These are phyloP conservation scores for Metschnikowia henanensis DNA, from an alignment of 805 yeast genomes.

Conservation along the genomic window DNA sequence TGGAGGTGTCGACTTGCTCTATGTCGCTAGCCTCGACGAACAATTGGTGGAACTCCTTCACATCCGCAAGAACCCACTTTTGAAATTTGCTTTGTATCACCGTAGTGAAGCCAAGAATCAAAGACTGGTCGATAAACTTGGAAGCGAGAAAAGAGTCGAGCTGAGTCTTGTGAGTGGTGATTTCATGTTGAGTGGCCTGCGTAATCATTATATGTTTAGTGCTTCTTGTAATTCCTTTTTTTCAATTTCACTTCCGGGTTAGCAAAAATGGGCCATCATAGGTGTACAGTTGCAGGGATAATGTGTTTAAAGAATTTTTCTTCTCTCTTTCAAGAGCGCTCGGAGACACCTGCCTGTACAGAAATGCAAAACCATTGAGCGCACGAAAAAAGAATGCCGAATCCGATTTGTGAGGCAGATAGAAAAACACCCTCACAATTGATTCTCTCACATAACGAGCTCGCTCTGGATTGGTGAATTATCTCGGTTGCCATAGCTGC, in stretches of 20 bases:
- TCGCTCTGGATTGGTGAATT: no score
- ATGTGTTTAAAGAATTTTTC: constrained; percentile 5
- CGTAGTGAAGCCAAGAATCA: constrained; percentile 49
- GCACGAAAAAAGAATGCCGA: neutral
- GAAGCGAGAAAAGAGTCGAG: constrained; percentile 25
- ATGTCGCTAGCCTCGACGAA: constrained; percentile 2
- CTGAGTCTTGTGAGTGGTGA: constrained; percentile 23
- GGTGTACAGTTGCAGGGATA: constrained; percentile 2
- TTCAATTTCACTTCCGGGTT: constrained; percentile 6
- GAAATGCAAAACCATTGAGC: neutral
- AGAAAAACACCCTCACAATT: no score
- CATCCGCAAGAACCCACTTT: constrained; percentile 38
- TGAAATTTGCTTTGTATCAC: constrained; percentile 49
- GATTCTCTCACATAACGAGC: no score
- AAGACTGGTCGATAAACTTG: constrained; percentile 38
- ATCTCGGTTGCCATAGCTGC: no score
- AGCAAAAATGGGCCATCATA: constrained; percentile 12
- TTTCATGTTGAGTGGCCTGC: constrained; percentile 10
- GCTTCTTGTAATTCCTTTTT: neutral
- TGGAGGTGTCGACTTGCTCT: constrained; percentile 16
- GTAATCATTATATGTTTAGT: constrained; percentile 8
- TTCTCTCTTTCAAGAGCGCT: neutral
- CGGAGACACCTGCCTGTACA: constrained; percentile 8
- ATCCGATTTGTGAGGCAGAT: neutral
- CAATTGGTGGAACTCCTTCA: constrained; percentile 29